Base-by-base conservation (phyloP, 805 yeast genomes). In the Candida rishiriensis region DNA sequence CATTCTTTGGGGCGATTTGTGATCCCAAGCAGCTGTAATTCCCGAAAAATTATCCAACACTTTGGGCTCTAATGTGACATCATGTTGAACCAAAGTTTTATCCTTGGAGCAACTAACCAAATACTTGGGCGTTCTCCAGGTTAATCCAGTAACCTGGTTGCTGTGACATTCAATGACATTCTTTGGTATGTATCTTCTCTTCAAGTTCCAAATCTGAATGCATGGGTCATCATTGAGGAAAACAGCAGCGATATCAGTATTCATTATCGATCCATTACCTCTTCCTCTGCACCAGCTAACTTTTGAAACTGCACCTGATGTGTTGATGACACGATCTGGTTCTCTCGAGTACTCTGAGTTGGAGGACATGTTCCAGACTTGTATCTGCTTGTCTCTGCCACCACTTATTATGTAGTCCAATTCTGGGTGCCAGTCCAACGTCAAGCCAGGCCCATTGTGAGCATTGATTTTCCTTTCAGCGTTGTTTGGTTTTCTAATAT, bases 381-480 rank as follows among this genome's bases (percentile, higher is more conserved):
- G 88, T 31, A 85, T 71, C 52, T 81, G 83, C 42, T 85, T 83
- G 64, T 93, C 99, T 55, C 97, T 73, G 8, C 99, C 99, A 13
- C 97, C 97, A 16, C 96, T 87, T 5, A 83, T 82, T 16, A 93
- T 76, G 55, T 83, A 86, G 50, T 90, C 96, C 32, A 73, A 61
- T 33, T 80, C 82, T 0, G 95, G 95, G 58, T 90, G 96, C 82
- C 96, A 89, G 55, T 88, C 89, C 4, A 93, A 63, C 4, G 95
- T 79, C 14, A 90, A 68, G 0, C 96, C 98, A 2, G 96, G 95
- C 0, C 96, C 96, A 2, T 88, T 78, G 60, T 91, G 98, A 3
- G 96, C 95, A 55, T 84, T 86, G 60, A 93, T 74, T 47, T 83
- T 80, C 41, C 82, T 70, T 54, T 91, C 97, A 40, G 70, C 70